phyloP scores from a whole-genome alignment of 371 early-diverging fungal genomes.

The Syncephalastrum contaminatum region DNA sequence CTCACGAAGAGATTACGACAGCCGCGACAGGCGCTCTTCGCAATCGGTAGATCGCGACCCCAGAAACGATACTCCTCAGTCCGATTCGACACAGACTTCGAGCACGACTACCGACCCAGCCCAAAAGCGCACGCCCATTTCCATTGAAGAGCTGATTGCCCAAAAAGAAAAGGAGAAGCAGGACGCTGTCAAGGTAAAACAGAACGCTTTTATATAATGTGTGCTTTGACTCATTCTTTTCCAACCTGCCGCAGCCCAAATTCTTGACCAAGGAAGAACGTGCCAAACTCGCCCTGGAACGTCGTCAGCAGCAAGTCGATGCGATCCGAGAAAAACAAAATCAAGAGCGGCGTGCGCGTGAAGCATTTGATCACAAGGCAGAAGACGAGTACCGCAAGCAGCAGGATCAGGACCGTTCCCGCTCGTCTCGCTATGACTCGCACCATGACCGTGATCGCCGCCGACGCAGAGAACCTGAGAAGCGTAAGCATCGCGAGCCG shows the following conservation, averaged over 20 bases:
- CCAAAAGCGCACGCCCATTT: slow-evolving; percentile 64
- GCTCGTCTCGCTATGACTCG: slow-evolving; percentile 20
- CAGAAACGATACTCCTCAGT: too few relatives aligned
- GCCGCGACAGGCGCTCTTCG: too few relatives aligned
- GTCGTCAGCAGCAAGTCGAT: slow-evolving; percentile 81
- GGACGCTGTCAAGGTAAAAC: slow-evolving; percentile 49
- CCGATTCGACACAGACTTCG: too few relatives aligned
- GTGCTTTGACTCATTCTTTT: not conserved
- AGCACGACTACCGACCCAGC: slow-evolving; percentile 2
- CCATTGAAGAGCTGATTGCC: slow-evolving; percentile 73
- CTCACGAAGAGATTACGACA: too few relatives aligned
- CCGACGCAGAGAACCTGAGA: slow-evolving; percentile 20
- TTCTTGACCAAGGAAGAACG: slow-evolving; percentile 93
- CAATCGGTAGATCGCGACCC: too few relatives aligned
- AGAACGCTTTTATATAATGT: not conserved
- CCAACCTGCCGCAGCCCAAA: slow-evolving; percentile 53
- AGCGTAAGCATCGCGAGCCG: slow-evolving; percentile 17
- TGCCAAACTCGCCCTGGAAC: slow-evolving; percentile 82
- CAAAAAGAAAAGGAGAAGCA: slow-evolving; percentile 61
- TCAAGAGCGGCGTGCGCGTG: slow-evolving; percentile 59
- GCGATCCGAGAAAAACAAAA: slow-evolving; percentile 60
- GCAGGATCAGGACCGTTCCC: slow-evolving; percentile 23
- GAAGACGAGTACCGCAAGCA: slow-evolving; percentile 43
- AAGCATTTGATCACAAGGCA: slow-evolving; percentile 58
- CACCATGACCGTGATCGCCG: slow-evolving; percentile 13